These are phyloP conservation scores for Litsea cubeba DNA, from an alignment of 164 flowering plant genomes.

Conservation along the genomic window DNA sequence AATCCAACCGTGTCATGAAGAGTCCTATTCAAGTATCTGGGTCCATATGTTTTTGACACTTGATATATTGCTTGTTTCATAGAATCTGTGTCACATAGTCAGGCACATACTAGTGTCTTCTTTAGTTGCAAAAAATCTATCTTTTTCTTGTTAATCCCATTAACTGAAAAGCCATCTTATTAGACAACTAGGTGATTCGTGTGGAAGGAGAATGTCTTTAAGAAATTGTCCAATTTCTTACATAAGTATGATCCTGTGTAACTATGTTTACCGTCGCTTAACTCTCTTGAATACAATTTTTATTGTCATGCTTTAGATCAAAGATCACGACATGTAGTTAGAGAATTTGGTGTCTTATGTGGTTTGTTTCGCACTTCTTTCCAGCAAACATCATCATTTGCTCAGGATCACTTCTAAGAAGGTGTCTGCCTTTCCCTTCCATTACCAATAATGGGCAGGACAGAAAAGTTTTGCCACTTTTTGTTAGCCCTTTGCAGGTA, in stretches of 20 bases:
- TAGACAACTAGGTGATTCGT: background rate
- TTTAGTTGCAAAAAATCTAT: background rate
- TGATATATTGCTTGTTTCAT: background rate
- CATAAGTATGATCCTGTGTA: background rate
- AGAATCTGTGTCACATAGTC: background rate
- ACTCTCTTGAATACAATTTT: too few species aligned
- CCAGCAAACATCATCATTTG: constrained; percentile 70
- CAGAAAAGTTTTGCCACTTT: constrained; percentile 18
- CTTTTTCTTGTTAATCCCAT: too few species aligned
- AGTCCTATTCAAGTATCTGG: background rate
- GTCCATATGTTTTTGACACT: too few species aligned
- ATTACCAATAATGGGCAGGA: constrained; percentile 25
- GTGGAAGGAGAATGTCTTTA: background rate
- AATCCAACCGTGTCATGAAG: background rate
- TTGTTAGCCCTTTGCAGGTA: constrained; percentile 80
- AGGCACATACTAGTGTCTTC: background rate
- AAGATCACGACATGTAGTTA: too few species aligned
- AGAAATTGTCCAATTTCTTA: background rate
- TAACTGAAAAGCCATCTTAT: too few species aligned
- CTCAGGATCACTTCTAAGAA: constrained; percentile 65
- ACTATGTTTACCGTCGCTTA: too few species aligned
- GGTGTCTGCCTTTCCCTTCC: constrained; percentile 42
- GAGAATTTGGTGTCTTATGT: background rate
- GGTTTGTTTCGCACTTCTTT: constrained; percentile 9
- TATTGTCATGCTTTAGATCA: too few species aligned